phyloP scores from a whole-genome alignment of 2,329 filamentous ascomycete species.

The Coniochaeta ligniaria region DNA sequence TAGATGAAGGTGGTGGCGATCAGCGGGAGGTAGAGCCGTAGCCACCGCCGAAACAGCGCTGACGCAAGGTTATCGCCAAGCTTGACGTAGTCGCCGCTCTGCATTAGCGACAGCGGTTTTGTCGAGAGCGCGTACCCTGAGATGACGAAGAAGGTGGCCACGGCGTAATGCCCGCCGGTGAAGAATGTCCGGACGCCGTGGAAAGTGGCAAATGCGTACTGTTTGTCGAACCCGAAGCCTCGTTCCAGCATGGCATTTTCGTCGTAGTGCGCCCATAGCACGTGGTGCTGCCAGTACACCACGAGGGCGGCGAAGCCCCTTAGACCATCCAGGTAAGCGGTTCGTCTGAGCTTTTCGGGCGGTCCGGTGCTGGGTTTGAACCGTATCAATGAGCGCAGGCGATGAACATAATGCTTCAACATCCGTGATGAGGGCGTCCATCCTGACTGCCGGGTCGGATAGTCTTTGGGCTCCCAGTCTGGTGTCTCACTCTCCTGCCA shows the following conservation, averaged over 20 bases:
- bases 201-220: slow-evolving; percentile 42
- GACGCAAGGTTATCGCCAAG: slow-evolving; percentile 36
- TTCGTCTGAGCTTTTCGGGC: slow-evolving; percentile 31
- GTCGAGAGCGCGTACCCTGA: slow-evolving; percentile 49
- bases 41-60: slow-evolving; percentile 36
- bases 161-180: slow-evolving; percentile 53
- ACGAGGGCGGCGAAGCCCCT: slow-evolving; percentile 60
- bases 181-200: slow-evolving; percentile 54
- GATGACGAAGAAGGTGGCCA: slow-evolving; percentile 49
- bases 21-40: slow-evolving; percentile 38
- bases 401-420: slow-evolving; percentile 3
- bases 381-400: slow-evolving; percentile 7
- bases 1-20: slow-evolving; percentile 45
- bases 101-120: slow-evolving; percentile 39
- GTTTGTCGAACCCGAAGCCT: slow-evolving; percentile 41
- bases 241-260: slow-evolving; percentile 38
- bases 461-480: neutral
- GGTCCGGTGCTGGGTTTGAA: slow-evolving; percentile 5
- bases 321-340: slow-evolving; percentile 58
- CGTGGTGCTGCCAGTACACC: slow-evolving; percentile 57
- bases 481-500: neutral
- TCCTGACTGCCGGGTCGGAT: slow-evolving; percentile 3
- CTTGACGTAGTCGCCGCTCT: slow-evolving; percentile 30
- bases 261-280: slow-evolving; percentile 46
- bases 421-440: neutral